Conservation (phyloP, 2,329 filamentous ascomycete species). For the Penicillium sclerotiorum region DNA sequence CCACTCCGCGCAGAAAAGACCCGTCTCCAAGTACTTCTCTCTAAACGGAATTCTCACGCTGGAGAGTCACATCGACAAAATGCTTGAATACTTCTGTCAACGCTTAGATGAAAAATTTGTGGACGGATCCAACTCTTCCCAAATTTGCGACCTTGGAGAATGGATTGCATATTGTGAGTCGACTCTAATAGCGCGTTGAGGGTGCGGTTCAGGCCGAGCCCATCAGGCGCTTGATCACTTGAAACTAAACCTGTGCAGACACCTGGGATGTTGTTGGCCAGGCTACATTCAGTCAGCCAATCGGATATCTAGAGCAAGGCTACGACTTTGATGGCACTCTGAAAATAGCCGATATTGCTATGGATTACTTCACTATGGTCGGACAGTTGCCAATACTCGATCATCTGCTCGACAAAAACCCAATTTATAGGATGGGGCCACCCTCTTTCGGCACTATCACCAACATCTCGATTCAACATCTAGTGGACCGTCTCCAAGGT, state of each 20-base stretch:
- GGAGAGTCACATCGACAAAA: conserved; percentile 31
- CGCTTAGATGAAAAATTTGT: conserved; percentile 39
- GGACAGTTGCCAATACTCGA: conserved; percentile 28
- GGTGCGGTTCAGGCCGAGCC: neutral
- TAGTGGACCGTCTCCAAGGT: conserved; percentile 17
- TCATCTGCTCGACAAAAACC: conserved; percentile 32
- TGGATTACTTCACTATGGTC: conserved; percentile 29
- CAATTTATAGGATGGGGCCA: conserved; percentile 24
- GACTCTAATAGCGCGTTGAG: neutral
- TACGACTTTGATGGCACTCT: conserved; percentile 27
- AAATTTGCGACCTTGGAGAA: conserved; percentile 42
- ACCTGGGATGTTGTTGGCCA: conserved; percentile 32
- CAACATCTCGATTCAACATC: conserved; percentile 22
- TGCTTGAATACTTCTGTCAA: conserved; percentile 34
- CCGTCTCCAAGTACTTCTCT: conserved; percentile 43
- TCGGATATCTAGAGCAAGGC: conserved; percentile 31
- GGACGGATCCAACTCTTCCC: conserved; percentile 22
- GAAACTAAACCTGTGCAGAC: conserved; percentile 7
- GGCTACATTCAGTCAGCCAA: conserved; percentile 28
- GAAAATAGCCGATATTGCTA: conserved; percentile 16
- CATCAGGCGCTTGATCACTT: too few species aligned
- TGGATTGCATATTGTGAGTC: conserved; percentile 47
- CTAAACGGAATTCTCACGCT: conserved; percentile 24
- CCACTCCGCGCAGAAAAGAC: conserved; percentile 42
- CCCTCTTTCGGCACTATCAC: conserved; percentile 21